Evolutionary conservation across 164 flowering plant genomes (phyloP).

Genomic region (Buxus sempervirens): DNA sequence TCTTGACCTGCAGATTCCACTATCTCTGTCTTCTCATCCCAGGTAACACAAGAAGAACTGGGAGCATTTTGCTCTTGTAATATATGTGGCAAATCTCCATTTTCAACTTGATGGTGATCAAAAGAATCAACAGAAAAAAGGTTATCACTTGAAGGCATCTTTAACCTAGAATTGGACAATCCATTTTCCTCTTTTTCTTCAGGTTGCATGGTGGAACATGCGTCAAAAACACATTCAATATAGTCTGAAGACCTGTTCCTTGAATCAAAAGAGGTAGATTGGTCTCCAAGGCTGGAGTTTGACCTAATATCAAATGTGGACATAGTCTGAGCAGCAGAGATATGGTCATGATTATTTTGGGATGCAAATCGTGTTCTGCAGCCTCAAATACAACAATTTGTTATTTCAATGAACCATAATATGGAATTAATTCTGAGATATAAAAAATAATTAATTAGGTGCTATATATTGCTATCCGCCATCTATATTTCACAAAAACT

Average conservation of each 20-base stretch:
- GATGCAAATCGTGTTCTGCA: constrained; percentile 53
- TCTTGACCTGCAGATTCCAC: constrained; percentile 32
- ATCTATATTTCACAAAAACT: too few species aligned
- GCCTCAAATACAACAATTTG: too few species aligned
- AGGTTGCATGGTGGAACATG: constrained; percentile 27
- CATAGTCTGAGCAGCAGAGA: constrained; percentile 40
- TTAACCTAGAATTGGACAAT: constrained; percentile 27
- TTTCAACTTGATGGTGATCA: constrained; percentile 21
- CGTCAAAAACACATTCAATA: constrained; percentile 41
- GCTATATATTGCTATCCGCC: too few species aligned
- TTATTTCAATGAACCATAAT: too few species aligned
- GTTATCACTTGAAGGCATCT: constrained; percentile 23
- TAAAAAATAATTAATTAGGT: too few species aligned
- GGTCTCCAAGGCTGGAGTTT: constrained; percentile 41
- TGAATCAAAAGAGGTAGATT: constrained; percentile 41
- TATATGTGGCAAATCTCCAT: constrained; percentile 23
- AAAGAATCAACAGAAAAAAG: constrained; percentile 24
- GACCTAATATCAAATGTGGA: constrained; percentile 37
- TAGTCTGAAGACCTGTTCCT: constrained; percentile 40
- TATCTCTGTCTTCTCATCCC: constrained; percentile 82
- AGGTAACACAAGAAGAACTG: constrained; percentile 47
- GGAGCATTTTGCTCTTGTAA: constrained; percentile 28
- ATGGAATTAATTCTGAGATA: too few species aligned
- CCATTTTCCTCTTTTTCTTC: constrained; percentile 34
- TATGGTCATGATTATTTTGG: constrained; percentile 29